These are phyloP conservation scores for Trichosporon coremiiforme DNA, from an alignment of 1,284 basidiomycete genomes.

Conservation along the genomic window DNA sequence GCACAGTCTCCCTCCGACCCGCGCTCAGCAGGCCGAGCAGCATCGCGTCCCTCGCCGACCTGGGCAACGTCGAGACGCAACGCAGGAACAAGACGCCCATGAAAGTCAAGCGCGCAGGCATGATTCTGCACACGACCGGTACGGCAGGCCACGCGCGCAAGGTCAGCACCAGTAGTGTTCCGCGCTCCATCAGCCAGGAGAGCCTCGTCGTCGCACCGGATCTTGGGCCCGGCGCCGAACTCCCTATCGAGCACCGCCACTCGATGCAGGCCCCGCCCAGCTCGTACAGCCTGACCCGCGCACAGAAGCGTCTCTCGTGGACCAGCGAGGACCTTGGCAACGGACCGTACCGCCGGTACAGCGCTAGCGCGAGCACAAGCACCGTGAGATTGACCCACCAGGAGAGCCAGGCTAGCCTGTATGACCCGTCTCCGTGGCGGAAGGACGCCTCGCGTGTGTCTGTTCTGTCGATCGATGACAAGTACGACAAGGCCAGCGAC, in stretches of 20 bases:
- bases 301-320: constrained; percentile 44
- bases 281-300: constrained; percentile 29
- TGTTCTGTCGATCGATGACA: neutral
- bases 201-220: neutral
- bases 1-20: neutral
- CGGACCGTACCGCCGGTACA: constrained; percentile 13
- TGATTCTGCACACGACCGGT: constrained; percentile 1
- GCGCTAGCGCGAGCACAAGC: neutral
- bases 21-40: constrained; percentile 10
- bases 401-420: neutral
- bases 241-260: neutral
- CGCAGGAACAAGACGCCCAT: neutral
- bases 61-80: neutral
- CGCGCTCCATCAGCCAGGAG: constrained; percentile 1
- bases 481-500: neutral
- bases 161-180: neutral
- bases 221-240: neutral
- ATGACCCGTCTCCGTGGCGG: neutral
- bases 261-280: constrained; percentile 5
- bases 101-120: constrained; percentile 1
- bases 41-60: constrained; percentile 18
- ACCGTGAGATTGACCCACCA: neutral
- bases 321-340: constrained; percentile 31
- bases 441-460: neutral
- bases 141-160: neutral